Evolutionary conservation across 371 early-diverging fungal species (phyloP).

Genomic region (Synchytrium microbalum): DNA sequence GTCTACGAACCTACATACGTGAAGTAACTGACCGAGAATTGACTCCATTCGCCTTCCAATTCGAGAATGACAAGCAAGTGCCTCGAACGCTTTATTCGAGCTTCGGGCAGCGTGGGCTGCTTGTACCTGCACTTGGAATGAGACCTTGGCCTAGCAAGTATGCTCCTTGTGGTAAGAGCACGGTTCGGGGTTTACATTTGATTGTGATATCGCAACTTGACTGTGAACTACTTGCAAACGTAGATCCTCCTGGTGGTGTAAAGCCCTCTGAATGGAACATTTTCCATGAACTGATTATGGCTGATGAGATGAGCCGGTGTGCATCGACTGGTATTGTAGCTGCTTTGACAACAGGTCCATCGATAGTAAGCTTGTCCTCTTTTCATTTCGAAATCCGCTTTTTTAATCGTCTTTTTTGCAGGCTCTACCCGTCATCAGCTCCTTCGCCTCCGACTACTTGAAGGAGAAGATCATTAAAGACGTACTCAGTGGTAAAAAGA

Average conservation of each 20-base stretch:
- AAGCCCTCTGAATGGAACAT: slow-evolving; percentile 43
- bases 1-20: slow-evolving; percentile 47
- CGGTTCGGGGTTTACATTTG: no score
- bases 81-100: slow-evolving; percentile 43
- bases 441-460: slow-evolving; percentile 23
- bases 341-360: slow-evolving; percentile 25
- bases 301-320: slow-evolving; percentile 32
- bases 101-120: slow-evolving; percentile 42
- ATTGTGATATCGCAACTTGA: no score
- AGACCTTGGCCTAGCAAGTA: no score
- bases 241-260: slow-evolving; percentile 38
- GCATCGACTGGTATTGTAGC: slow-evolving; percentile 32
- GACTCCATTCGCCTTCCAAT: slow-evolving; percentile 31
- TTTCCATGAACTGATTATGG: slow-evolving; percentile 43
- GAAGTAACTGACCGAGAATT: slow-evolving; percentile 42
- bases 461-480: slow-evolving; percentile 22
- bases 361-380: slow-evolving; percentile 2
- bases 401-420: not conserved
- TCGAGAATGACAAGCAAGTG: slow-evolving; percentile 38
- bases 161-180: no score
- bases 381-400: not conserved
- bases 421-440: slow-evolving; percentile 36
- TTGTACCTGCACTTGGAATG: slow-evolving; percentile 39
- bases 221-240: slow-evolving; percentile 37
- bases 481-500: slow-evolving; percentile 31